Conservation (phyloP, 768 basidiomycete species). For the Pleurotus tuoliensis region DNA sequence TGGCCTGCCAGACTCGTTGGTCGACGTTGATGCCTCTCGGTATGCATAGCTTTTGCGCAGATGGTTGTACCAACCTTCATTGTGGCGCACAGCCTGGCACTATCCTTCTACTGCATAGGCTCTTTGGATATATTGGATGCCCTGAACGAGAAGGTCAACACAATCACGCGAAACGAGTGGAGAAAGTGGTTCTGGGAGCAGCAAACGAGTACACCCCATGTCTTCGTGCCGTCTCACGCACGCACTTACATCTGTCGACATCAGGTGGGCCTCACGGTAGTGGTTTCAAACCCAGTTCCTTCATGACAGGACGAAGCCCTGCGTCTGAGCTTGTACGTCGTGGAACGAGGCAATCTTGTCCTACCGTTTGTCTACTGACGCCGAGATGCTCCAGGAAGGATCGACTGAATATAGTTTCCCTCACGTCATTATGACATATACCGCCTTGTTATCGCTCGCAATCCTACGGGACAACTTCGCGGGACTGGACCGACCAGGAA, state of each 20-base stretch:
- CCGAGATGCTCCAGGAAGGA: slow-evolving; percentile 19
- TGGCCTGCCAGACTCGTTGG: slow-evolving; percentile 66
- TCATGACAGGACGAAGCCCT: slow-evolving; percentile 44
- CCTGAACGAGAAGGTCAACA: slow-evolving; percentile 40
- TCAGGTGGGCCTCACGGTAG: slow-evolving; percentile 56
- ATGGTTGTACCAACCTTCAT: no score
- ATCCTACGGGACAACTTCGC: slow-evolving; percentile 86
- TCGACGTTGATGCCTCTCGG: slow-evolving; percentile 73
- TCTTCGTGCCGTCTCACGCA: slow-evolving; percentile 5
- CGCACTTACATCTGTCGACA: not conserved
- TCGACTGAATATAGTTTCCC: slow-evolving; percentile 61
- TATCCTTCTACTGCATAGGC: slow-evolving; percentile 88
- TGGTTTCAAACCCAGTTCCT: slow-evolving; percentile 75
- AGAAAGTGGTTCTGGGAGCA: slow-evolving; percentile 87
- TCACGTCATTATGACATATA: slow-evolving; percentile 93
- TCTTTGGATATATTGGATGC: slow-evolving; percentile 72
- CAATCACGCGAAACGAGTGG: slow-evolving; percentile 60
- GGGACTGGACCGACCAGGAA: slow-evolving; percentile 60
- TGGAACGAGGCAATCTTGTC: slow-evolving; percentile 2
- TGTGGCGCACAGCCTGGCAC: slow-evolving; percentile 54
- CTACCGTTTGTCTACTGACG: not conserved
- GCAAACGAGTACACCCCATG: slow-evolving; percentile 52
- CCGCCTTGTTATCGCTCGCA: slow-evolving; percentile 77
- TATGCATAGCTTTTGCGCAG: slow-evolving; percentile 17
- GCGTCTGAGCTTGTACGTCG: slow-evolving; percentile 12